Evolutionary conservation across 371 early-diverging fungal genomes (phyloP).

Genomic region (Blyttiomyces sp.): DNA sequence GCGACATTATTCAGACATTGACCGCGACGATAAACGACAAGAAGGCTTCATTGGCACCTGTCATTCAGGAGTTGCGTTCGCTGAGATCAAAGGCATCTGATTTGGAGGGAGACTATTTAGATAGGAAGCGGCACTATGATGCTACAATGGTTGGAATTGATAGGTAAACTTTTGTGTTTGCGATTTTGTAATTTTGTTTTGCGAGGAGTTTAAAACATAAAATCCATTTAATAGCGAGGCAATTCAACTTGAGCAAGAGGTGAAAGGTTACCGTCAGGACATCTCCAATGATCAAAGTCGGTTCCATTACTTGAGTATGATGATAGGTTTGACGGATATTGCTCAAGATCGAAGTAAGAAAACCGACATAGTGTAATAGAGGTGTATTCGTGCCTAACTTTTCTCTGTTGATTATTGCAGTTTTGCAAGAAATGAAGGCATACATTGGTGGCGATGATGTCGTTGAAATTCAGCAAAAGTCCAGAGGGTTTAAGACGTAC

Average conservation of each 20-base stretch:
- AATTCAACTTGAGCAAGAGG: constrained; percentile 35
- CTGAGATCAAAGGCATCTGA: constrained; percentile 37
- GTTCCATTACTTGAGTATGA: constrained; percentile 39
- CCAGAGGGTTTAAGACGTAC: constrained; percentile 54
- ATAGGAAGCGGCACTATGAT: constrained; percentile 48
- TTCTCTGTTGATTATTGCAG: constrained; percentile 8
- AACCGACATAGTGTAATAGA: background rate
- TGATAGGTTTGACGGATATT: constrained; percentile 33
- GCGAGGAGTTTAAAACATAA: background rate
- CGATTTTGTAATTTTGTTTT: background rate
- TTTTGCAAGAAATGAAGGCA: constrained; percentile 54
- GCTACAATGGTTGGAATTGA: constrained; percentile 50
- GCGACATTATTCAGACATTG: constrained; percentile 43
- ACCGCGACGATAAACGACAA: constrained; percentile 45
- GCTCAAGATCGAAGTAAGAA: constrained; percentile 39
- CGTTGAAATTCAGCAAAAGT: constrained; percentile 38
- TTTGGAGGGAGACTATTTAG: constrained; percentile 44
- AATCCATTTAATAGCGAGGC: constrained; percentile 30
- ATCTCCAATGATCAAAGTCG: constrained; percentile 43
- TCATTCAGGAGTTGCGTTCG: constrained; percentile 49
- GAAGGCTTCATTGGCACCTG: constrained; percentile 44
- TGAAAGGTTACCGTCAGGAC: constrained; percentile 37
- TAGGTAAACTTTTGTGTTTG: constrained; percentile 25
- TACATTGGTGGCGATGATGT: constrained; percentile 54
- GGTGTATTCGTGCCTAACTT: background rate